A percentile compares a stretch with the other conserved stretches of the same genome.
Evolutionary conservation across 2,329 filamentous ascomycete genomes (phyloP).

Genomic region (Monosporascus ibericus): DNA sequence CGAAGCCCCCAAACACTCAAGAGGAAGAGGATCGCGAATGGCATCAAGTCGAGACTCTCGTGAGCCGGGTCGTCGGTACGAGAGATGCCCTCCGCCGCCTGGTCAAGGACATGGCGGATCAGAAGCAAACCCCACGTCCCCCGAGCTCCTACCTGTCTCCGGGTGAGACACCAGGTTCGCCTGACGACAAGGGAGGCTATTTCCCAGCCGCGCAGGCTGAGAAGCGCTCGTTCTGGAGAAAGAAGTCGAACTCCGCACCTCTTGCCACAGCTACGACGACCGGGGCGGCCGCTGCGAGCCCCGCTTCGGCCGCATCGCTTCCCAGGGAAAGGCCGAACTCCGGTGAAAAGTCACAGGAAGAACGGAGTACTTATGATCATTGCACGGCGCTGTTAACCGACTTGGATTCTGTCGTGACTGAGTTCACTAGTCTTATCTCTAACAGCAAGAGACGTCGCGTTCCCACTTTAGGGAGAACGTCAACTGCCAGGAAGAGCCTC

Average conservation of each 20-base stretch:
- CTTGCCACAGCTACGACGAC: slow-evolving; percentile 33
- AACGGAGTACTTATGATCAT: slow-evolving; percentile 70
- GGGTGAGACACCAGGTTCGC: slow-evolving; percentile 28
- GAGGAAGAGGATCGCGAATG: slow-evolving; percentile 73
- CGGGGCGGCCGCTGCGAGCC: slow-evolving; percentile 36
- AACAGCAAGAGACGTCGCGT: slow-evolving; percentile 74
- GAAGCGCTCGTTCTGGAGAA: slow-evolving; percentile 83
- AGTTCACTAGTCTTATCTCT: slow-evolving; percentile 71
- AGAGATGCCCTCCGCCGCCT: slow-evolving; percentile 82
- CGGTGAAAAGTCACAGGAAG: slow-evolving; percentile 38
- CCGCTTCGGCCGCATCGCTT: slow-evolving; percentile 27
- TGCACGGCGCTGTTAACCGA: slow-evolving; percentile 79
- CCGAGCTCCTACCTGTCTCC: slow-evolving; percentile 34
- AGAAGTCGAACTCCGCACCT: slow-evolving; percentile 61
- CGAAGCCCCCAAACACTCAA: slow-evolving; percentile 26
- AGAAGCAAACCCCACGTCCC: slow-evolving; percentile 42
- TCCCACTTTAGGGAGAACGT: slow-evolving; percentile 41
- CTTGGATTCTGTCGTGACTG: slow-evolving; percentile 73
- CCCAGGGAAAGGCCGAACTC: slow-evolving; percentile 21
- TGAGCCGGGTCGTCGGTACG: slow-evolving; percentile 80
- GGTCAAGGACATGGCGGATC: slow-evolving; percentile 73
- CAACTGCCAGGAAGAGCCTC: slow-evolving; percentile 57
- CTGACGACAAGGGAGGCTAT: slow-evolving; percentile 51
- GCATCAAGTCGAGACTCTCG: slow-evolving; percentile 77
- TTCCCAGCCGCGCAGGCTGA: slow-evolving; percentile 43